A percentile compares a stretch with the other conserved stretches of the same genome.
Evolutionary conservation across 257 asterid species (phyloP).

Genomic region (Mitragyna speciosa): DNA sequence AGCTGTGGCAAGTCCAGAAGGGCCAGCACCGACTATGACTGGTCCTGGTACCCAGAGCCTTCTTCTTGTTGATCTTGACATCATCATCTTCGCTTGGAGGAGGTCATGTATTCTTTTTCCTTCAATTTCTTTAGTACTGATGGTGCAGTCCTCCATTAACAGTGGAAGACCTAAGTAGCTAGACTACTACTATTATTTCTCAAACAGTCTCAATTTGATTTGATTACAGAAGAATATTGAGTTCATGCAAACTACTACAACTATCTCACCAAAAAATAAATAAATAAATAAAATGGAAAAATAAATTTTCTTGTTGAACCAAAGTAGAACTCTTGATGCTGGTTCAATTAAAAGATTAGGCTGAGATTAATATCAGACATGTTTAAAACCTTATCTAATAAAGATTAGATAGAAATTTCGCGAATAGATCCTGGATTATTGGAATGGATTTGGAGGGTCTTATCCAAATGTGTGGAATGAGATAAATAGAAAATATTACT

Average conservation of each 20-base stretch:
- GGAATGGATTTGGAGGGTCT: constrained; percentile 25
- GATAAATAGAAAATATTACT: neutral
- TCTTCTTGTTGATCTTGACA: neutral
- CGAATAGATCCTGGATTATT: constrained; percentile 22
- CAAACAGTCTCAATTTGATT: neutral
- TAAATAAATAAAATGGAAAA: neutral
- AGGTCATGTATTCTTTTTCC: constrained; percentile 23
- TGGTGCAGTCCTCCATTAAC: constrained; percentile 13
- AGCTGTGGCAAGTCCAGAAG: constrained; percentile 44
- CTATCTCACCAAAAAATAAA: neutral
- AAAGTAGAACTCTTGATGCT: constrained; percentile 3
- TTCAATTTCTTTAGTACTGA: constrained; percentile 16
- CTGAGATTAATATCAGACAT: neutral
- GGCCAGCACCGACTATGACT: constrained; percentile 42
- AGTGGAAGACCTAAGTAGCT: neutral
- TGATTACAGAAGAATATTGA: neutral
- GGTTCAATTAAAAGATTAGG: constrained; percentile 13
- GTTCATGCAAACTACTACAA: constrained; percentile 4
- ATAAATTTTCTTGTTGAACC: neutral
- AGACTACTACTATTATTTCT: neutral
- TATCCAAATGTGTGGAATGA: constrained; percentile 18
- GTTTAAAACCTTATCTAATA: constrained; percentile 9
- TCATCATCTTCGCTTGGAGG: constrained; percentile 10
- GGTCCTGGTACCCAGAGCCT: constrained; percentile 19
- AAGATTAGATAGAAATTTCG: constrained; percentile 3